These are phyloP conservation scores for Flammula alnicola DNA, from an alignment of 1,284 basidiomycete genomes.

Conservation along the genomic window DNA sequence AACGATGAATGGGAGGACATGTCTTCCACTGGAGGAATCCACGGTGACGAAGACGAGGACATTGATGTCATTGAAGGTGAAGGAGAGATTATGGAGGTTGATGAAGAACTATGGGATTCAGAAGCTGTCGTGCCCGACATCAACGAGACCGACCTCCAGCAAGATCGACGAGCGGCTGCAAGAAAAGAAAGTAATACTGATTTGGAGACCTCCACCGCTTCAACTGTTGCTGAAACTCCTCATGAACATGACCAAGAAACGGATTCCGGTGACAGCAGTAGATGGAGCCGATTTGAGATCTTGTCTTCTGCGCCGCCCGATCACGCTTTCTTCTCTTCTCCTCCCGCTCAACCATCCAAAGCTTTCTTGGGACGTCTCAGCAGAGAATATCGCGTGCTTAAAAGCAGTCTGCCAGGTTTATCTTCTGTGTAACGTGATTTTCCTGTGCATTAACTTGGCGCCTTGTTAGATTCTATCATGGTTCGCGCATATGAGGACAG, in stretches of 20 bases:
- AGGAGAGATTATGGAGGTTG: slow-evolving; percentile 37
- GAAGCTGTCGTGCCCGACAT: slow-evolving; percentile 1
- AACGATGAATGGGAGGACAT: slow-evolving; percentile 44
- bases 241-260: background rate
- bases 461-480: slow-evolving; percentile 63
- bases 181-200: background rate
- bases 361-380: slow-evolving; percentile 75
- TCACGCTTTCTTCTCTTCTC: slow-evolving; percentile 76
- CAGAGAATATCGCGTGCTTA: slow-evolving; percentile 85
- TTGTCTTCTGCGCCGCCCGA: slow-evolving; percentile 76
- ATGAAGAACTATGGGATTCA: slow-evolving; percentile 20
- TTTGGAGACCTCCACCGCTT: background rate
- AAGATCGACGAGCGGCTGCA: background rate
- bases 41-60: slow-evolving; percentile 29
- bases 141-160: background rate
- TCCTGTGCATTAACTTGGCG: slow-evolving; percentile 3
- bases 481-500: slow-evolving; percentile 83
- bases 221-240: slow-evolving; percentile 2
- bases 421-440: background rate
- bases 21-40: slow-evolving; percentile 31
- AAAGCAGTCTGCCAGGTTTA: slow-evolving; percentile 80
- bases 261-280: slow-evolving; percentile 30
- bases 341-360: slow-evolving; percentile 68
- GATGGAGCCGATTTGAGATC: slow-evolving; percentile 81
- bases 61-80: slow-evolving; percentile 28